Base-by-base conservation (phyloP, 108 stramenopile species). In the Epithemia pelagica region DNA sequence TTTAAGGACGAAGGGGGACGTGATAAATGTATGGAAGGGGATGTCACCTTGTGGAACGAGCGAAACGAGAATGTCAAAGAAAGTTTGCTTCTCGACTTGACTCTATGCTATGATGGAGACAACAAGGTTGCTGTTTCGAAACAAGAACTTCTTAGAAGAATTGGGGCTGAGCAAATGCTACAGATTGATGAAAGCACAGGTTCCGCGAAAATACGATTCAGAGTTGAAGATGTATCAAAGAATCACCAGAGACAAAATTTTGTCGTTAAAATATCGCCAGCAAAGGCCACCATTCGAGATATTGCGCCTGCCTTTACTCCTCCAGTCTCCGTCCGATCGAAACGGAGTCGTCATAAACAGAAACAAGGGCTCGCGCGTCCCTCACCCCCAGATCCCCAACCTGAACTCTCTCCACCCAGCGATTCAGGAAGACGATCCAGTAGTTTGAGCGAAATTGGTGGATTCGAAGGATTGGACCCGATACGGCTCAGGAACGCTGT, bases 1-100 rank as follows among this genome's bases (percentile, higher is more conserved):
- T 95, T 85, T 80, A 95, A 95, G 67, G 91, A 92, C 76, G 89
- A 92, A 73, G 94, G 94, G n/a, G 91, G 91, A 8, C 67, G 86
- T 29, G 94, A 95, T 65, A 95, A 95, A 66, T 89, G 75, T 52
- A 90, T 95, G 65, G 81, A 86, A 58, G 67, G 85, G 30, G 61
- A 58, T 59, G 86, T 83, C 26, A 69, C 74, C 1, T 74, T 92
- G 10, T 59, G 65, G 22, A 86, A 87, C 28, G 72, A 76, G 28
- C 54, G 78, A 37, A 80, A 82, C 30, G 67, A 73, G 46, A 5
- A n/a, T 32, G 26, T 60, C 22, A 55, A 56, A 1, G n/a, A 76
- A 0, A 32, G 61, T 52, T 65, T 83, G 28, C 78, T 78, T 2
- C 52, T 83, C 22, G 52, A 54, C 29, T 65, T 71, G 1, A 59